Base-by-base conservation (phyloP, 2,329 filamentous ascomycete genomes). In the Talaromyces verruculosus region DNA sequence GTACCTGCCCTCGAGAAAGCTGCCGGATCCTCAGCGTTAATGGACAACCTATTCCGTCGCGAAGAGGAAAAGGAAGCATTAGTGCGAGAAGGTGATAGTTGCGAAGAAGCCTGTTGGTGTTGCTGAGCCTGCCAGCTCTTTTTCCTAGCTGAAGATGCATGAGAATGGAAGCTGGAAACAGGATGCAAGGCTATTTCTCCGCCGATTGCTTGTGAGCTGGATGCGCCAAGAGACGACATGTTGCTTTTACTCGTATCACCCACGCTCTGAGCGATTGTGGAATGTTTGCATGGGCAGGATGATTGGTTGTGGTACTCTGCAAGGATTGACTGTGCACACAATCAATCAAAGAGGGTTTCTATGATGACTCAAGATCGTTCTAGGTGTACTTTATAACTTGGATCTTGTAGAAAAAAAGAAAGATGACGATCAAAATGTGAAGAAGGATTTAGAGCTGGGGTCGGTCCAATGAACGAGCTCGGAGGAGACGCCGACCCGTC, bases 101-200 rank as follows among this genome's bases (percentile, higher is more conserved):
- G 65, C 25, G 47, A 60, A 55, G 53, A 19, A 6, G 37, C 19
- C n/a, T 43, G 53, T 53, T 39, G 55, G n/a, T 43, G 53, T 39
- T 64, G 71, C 47, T 25, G 55, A 5, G 19, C n/a, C 55, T 70
- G 75, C 71, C 72, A 70, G 57, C 71, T 71, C 65, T 72, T 74
- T 51, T 71, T 72, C 69, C 72, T 63, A 15, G 61, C 22, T 22
- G 53, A 51, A 47, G 74, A 69, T 58, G 72, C 65, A 63, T 63
- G 60, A n/a, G 60, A 57, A 45, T 77, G 73, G 63, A 76, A 72
- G 63, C 70, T 74, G 28, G 72, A 67, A 17, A 66, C 71, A 30
- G 69, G 69, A 39, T 70, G 66, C 11, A 74, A 69, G 65, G 72
- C 70, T 22, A 72, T 69, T 39, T 72, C 69, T 55, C 69, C 69